phyloP scores from a whole-genome alignment of 2,329 filamentous ascomycete species.

The Geoglossum cookeanum region DNA sequence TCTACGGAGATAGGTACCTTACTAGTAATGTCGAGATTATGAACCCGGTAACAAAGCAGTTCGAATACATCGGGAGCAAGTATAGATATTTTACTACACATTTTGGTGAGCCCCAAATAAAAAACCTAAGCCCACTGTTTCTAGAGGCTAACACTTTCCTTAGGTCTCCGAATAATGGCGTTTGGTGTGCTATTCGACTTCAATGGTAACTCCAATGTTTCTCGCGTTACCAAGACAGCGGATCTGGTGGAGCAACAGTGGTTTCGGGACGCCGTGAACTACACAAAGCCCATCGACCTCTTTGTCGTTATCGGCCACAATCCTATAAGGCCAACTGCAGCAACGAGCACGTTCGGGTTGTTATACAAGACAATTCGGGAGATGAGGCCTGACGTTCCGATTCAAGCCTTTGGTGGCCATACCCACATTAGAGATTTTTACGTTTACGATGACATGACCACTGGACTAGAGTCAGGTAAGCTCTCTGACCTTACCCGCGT shows the following conservation, averaged over 20 bases:
- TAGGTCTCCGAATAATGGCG: conserved; percentile 62
- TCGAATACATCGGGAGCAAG: conserved; percentile 57
- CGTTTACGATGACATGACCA: conserved; percentile 57
- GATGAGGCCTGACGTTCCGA: conserved; percentile 61
- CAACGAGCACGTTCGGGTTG: conserved; percentile 55
- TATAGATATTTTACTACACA: conserved; percentile 85
- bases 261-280: conserved; percentile 69
- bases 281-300: conserved; percentile 56
- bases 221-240: conserved; percentile 59
- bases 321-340: conserved; percentile 38
- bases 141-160: neutral
- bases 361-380: conserved; percentile 64
- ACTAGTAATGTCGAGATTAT: conserved; percentile 87
- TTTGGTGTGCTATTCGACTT: conserved; percentile 97
- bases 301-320: conserved; percentile 80
- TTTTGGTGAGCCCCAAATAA: conserved; percentile 31
- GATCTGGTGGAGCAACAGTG: conserved; percentile 67
- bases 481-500: neutral
- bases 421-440: conserved; percentile 73
- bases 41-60: conserved; percentile 48
- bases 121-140: neutral
- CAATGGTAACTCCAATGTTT: conserved; percentile 76
- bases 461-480: conserved; percentile 51
- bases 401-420: conserved; percentile 84
- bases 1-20: conserved; percentile 63